A percentile compares a stretch with the other conserved stretches of the same genome.
phyloP scores from a whole-genome alignment of 2,329 filamentous ascomycete species.

The Acrodontium crateriforme region DNA sequence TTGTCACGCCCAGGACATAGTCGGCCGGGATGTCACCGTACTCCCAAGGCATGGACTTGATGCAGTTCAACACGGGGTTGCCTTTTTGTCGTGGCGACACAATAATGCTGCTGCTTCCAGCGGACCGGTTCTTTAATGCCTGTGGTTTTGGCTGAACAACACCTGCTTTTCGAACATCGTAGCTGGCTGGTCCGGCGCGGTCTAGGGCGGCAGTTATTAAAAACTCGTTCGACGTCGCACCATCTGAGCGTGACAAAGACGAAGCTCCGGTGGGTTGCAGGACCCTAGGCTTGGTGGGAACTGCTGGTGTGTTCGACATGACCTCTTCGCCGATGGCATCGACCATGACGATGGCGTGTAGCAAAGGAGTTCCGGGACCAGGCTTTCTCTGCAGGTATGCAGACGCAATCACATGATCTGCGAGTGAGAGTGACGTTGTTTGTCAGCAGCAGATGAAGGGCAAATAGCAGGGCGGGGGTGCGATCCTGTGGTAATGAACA shows the following conservation, averaged over 20 bases:
- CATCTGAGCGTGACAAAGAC: conserved; percentile 1
- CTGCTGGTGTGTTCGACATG: too few relatives aligned
- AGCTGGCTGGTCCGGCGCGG: conserved; percentile 9
- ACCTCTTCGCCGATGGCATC: too few relatives aligned
- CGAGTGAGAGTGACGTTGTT: too few relatives aligned
- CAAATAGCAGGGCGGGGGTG: too few relatives aligned
- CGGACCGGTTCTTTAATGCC: conserved; percentile 49
- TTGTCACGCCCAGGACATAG: conserved; percentile 75
- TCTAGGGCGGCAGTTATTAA: conserved; percentile 20
- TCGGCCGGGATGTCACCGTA: conserved; percentile 95
- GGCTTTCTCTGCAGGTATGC: too few relatives aligned
- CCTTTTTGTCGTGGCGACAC: conserved; percentile 89
- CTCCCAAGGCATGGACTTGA: conserved; percentile 81
- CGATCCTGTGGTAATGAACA: too few relatives aligned
- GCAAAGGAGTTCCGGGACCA: too few relatives aligned
- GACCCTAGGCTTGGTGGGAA: too few relatives aligned
- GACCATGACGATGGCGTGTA: too few relatives aligned
- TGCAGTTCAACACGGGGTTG: conserved; percentile 75
- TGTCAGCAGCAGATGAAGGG: too few relatives aligned
- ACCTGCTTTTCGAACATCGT: conserved; percentile 7
- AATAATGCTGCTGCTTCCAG: conserved; percentile 62
- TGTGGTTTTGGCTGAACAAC: conserved; percentile 68
- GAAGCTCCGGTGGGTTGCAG: background rate
- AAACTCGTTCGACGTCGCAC: conserved; percentile 12
- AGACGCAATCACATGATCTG: too few relatives aligned